A percentile compares a stretch with the other conserved stretches of the same genome.
Conservation (phyloP, 345 rosid species). For the Bruguiera parviflora region DNA sequence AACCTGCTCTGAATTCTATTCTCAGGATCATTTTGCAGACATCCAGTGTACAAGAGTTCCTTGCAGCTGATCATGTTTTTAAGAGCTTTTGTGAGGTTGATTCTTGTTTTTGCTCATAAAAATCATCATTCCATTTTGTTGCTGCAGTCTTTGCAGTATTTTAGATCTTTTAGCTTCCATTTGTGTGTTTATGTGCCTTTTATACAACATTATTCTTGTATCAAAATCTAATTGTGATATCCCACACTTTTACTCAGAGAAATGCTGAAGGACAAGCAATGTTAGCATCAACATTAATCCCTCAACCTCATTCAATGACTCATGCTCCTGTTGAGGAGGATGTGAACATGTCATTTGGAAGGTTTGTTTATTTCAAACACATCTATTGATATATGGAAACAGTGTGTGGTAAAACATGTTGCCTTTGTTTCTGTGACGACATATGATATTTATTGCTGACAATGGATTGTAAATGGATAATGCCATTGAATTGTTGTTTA, state of each 20-base stretch:
- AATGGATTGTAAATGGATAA: no score
- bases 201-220: slow-evolving; percentile 11
- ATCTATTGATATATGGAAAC: slow-evolving; percentile 2
- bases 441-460: no score
- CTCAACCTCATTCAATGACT: slow-evolving; percentile 58
- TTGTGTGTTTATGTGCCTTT: not conserved
- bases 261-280: slow-evolving; percentile 84
- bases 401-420: no score
- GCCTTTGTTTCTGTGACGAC: no score
- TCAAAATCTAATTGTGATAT: slow-evolving; percentile 13
- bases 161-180: not conserved
- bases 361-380: slow-evolving; percentile 41
- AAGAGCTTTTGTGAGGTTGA: slow-evolving; percentile 88
- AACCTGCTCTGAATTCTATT: slow-evolving; percentile 89
- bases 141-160: not conserved
- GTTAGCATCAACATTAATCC: slow-evolving; percentile 93
- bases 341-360: slow-evolving; percentile 95
- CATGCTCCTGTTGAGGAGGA: slow-evolving; percentile 76
- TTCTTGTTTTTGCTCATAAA: slow-evolving; percentile 16
- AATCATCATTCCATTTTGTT: slow-evolving; percentile 5
- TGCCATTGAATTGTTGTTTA: no score
- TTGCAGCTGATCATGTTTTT: slow-evolving; percentile 87
- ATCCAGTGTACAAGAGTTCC: slow-evolving; percentile 82
- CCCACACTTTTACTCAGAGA: slow-evolving; percentile 39
- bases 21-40: slow-evolving; percentile 84